phyloP scores from a whole-genome alignment of 2,329 filamentous ascomycete genomes.

The Amylocarpus encephaloides region DNA sequence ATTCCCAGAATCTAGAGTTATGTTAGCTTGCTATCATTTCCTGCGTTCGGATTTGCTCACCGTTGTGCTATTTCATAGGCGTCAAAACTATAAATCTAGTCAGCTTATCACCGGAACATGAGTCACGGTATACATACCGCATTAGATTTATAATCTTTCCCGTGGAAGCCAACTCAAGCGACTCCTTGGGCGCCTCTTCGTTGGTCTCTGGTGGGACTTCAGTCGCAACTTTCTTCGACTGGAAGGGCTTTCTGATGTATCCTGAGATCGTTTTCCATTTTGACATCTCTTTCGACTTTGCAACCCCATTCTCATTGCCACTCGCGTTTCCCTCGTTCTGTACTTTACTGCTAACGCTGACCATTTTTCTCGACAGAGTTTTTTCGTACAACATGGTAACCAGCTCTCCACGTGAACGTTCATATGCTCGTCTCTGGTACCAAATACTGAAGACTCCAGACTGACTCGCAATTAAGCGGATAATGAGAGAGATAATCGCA shows the following conservation, averaged over 20 bases:
- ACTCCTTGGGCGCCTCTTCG: conserved; percentile 25
- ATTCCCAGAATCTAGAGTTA: conserved; percentile 65
- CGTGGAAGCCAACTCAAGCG: conserved; percentile 64
- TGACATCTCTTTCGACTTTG: conserved; percentile 7
- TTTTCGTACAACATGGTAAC: conserved; percentile 82
- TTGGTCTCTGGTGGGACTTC: conserved; percentile 7
- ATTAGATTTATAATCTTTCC: conserved; percentile 88
- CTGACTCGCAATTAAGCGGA: conserved; percentile 58
- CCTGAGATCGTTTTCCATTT: conserved; percentile 13
- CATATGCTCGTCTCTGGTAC: conserved; percentile 80
- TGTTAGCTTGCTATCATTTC: no score
- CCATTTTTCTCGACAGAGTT: conserved; percentile 30
- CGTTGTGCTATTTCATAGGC: conserved; percentile 73
- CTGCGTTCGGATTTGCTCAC: not conserved
- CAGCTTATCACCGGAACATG: conserved; percentile 1
- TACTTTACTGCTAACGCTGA: conserved; percentile 26
- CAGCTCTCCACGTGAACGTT: conserved; percentile 77
- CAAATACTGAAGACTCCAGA: conserved; percentile 65
- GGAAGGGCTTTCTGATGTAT: conserved; percentile 22
- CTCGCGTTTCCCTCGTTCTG: conserved; percentile 10
- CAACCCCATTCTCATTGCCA: conserved; percentile 7
- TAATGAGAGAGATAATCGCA: conserved; percentile 53
- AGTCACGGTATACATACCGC: conserved; percentile 43
- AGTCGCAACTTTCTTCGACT: conserved; percentile 13
- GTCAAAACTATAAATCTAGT: conserved; percentile 38